Evolutionary conservation across 768 basidiomycete genomes (phyloP).

Genomic region (Cyathus striatus): DNA sequence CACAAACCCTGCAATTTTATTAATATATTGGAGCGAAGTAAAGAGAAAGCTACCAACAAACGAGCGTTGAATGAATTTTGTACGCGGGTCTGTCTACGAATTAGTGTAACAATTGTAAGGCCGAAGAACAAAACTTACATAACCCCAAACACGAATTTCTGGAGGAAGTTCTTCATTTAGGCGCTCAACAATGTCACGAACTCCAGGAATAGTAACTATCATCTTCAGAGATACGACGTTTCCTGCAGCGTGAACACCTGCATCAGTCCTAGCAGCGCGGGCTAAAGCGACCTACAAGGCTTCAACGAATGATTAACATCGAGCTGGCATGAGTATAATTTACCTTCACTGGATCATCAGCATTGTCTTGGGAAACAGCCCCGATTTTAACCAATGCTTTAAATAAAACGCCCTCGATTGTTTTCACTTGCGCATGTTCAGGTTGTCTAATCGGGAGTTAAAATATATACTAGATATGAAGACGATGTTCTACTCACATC

Average conservation of each 20-base stretch:
- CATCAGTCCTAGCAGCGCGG: constrained; percentile 92
- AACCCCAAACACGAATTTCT: constrained; percentile 90
- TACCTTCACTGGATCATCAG: constrained; percentile 86
- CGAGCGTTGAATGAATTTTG: constrained; percentile 84
- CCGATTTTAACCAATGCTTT: constrained; percentile 84
- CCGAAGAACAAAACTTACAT: constrained; percentile 40
- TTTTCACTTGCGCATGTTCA: constrained; percentile 52
- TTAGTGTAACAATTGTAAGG: constrained; percentile 1
- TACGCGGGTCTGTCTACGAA: constrained; percentile 46
- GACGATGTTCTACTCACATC: constrained; percentile 54
- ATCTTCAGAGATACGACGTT: constrained; percentile 91
- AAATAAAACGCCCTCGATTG: constrained; percentile 90
- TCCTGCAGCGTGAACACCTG: constrained; percentile 95
- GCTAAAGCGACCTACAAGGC: constrained; percentile 67
- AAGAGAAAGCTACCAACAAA: constrained; percentile 36
- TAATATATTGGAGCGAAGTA: constrained; percentile 3
- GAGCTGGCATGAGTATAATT: constrained; percentile 6
- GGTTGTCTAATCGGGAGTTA: constrained; percentile 53
- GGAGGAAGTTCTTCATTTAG: constrained; percentile 89
- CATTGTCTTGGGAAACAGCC: constrained; percentile 92
- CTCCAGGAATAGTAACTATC: constrained; percentile 71
- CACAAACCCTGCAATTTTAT: constrained; percentile 60
- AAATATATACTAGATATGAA: neutral
- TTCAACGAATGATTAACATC: neutral
- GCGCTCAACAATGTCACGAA: constrained; percentile 61